Evolutionary conservation across 75 land plant genomes (phyloP), one percentile per base, ranked within the genome.

Genomic region (Pinus taeda): DNA sequence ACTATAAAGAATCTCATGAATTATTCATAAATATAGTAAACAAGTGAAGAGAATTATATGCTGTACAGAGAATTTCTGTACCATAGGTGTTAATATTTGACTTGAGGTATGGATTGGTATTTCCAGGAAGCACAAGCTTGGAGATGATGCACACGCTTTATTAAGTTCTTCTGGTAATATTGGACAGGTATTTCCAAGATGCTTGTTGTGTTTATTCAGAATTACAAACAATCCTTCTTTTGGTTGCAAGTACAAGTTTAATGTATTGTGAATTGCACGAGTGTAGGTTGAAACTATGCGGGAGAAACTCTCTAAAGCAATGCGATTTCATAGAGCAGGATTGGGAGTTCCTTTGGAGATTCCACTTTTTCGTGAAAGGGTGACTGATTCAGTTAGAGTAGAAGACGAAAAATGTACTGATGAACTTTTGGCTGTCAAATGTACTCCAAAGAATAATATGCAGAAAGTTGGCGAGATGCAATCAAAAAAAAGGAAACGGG

Each of bases 301-400:
- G 65, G 93, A 92, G 78, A 96, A 88, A 74, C 91, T 90, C 6
- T 80, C 84, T 42, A 85, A 87, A 63, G 92, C 85, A 22, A 77
- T 92, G 57, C 83, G 83, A 29, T 87, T 81, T 75, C 87, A 86
- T 14, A 85, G 83, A 58, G 98, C 90, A 53, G 98, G 98, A 9
- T 67, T 93, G 15, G 83, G 82, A 78, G 79, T 87, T 57, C 93
- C 97, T 20, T 60, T 81, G 21, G 84, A 76, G 63, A 76, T 84
- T 60, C 84, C 77, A 39, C 84, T 81, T 74, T 64, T 77, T 33
- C 83, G 88, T 63, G 81, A 89, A 65, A 69, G 72, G 42, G 72
- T 20, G 42, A 42, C 3, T 69, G 24, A 39, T 69, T 18, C 53
- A 39, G n/a, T 4, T n/a, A 3, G 1, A 45, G 42, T 20, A 9